These are phyloP conservation scores for Myriosclerotinia duriaeana DNA, from an alignment of 2,329 filamentous ascomycete species.

Conservation along the genomic window DNA sequence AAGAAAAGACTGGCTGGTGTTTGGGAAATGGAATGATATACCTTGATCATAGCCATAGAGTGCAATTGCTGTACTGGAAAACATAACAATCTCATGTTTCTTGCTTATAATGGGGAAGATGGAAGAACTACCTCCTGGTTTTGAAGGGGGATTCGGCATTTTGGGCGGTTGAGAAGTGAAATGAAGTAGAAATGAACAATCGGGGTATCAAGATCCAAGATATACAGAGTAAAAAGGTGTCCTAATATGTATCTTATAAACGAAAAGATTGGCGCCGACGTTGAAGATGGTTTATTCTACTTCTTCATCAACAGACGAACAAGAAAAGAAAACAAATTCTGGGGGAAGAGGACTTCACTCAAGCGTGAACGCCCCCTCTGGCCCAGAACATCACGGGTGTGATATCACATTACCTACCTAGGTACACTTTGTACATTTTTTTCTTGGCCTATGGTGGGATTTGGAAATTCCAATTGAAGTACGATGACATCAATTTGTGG, in stretches of 20 bases:
- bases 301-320: not conserved
- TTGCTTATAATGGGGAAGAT: slow-evolving; percentile 39
- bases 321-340: not conserved
- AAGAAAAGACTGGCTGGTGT: not conserved
- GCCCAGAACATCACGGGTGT: not conserved
- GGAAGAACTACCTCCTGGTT: slow-evolving; percentile 30
- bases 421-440: not conserved
- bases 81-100: slow-evolving; percentile 42
- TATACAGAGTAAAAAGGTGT: not conserved
- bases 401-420: not conserved
- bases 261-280: not conserved
- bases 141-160: slow-evolving; percentile 41
- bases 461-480: not conserved
- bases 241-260: not conserved
- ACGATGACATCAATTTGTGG: slow-evolving; percentile 19
- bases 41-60: slow-evolving; percentile 89
- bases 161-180: slow-evolving; percentile 13
- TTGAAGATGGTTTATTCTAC: not conserved
- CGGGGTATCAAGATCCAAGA: not conserved
- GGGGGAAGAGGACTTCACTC: slow-evolving; percentile 5
- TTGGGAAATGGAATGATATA: slow-evolving; percentile 13
- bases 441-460: not conserved
- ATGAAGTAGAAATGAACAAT: not conserved
- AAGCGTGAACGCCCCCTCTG: not conserved
- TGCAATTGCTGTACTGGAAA: slow-evolving; percentile 45